Base-by-base conservation (phyloP, 257 asterid species). In the Nicotiana undulata region DNA sequence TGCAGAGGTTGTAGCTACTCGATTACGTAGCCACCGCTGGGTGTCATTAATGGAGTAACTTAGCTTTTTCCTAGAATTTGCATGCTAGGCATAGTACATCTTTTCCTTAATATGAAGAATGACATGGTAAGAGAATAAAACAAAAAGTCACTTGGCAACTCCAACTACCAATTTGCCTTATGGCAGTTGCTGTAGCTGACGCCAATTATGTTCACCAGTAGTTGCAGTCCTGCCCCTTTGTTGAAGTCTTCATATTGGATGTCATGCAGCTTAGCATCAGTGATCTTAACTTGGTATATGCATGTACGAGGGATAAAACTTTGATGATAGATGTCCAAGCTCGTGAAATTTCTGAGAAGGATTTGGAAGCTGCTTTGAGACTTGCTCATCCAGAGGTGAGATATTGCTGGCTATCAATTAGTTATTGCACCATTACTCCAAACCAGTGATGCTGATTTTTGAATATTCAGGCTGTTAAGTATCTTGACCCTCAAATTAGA, bases 241-340 rank as follows among this genome's bases (percentile, higher is more conserved):
- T 26, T 72, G 2, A 24, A 74, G 40, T 74, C 61, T 74, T 53
- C 32, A 55, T 82, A 12, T 60, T 83, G 88, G 76, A 75, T 87
- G 81, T 84, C 59, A 22, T 84, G 89, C 97, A 96, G 98, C 97
- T 96, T 79, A 86, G 86, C 81, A 67, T 90, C 84, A 92, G 99
- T 65, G 99, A 96, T 86, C 97, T 96, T 78, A 93, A 92, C 90
- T 89, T 96, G 91, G 93, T 96, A 79, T 96, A 96, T 90, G 99
- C 99, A 37, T 96, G 99, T 90, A 93, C 98, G 64, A 92, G 80
- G 89, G 98, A 96, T 88, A 96, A 96, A 88, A 96, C 99, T 49
- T 83, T 96, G 90, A 96, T 96, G 99, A 96, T 96, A 65, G 99
- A 96, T 80, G 98, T 92, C 79, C 98, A 94, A 83, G 93, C 98